Percentiles rank a stretch among this genome's conserved stretches.
phyloP scores from a whole-genome alignment of 306 rosid species.

The Dalbergia cultrata region DNA sequence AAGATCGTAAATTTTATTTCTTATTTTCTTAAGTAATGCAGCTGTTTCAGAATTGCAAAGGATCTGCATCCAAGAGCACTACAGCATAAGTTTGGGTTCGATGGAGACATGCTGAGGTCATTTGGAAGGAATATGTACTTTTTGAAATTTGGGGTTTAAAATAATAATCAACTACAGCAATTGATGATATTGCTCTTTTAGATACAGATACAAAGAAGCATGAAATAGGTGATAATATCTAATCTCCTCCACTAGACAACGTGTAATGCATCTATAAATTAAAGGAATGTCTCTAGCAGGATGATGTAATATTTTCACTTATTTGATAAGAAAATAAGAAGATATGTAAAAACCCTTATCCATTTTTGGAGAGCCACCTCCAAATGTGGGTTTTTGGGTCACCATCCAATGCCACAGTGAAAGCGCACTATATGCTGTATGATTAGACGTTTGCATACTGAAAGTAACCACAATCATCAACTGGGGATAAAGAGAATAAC shows the following conservation, averaged over 20 bases:
- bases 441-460: constrained; percentile 51
- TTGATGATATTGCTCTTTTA: constrained; percentile 19
- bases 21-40: not conserved
- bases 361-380: constrained; percentile 43
- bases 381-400: constrained; percentile 39
- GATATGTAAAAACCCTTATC: not conserved
- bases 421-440: constrained; percentile 56
- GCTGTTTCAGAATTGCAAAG: not conserved
- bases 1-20: no score
- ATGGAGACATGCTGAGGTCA: constrained; percentile 45
- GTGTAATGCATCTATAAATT: constrained; percentile 40
- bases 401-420: constrained; percentile 53
- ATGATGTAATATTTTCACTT: constrained; percentile 49
- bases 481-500: constrained; percentile 41
- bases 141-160: constrained; percentile 31
- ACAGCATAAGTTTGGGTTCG: not conserved
- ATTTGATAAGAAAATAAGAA: constrained; percentile 10
- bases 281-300: constrained; percentile 33
- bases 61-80: not conserved
- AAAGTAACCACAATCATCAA: constrained; percentile 53
- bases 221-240: not conserved
- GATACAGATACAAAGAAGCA: not conserved
- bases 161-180: constrained; percentile 37
- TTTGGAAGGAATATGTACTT: constrained; percentile 31
- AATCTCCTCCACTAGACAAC: constrained; percentile 32